Conservation (phyloP, 1,284 basidiomycete species). For the Moesziomyces aphidis region DNA sequence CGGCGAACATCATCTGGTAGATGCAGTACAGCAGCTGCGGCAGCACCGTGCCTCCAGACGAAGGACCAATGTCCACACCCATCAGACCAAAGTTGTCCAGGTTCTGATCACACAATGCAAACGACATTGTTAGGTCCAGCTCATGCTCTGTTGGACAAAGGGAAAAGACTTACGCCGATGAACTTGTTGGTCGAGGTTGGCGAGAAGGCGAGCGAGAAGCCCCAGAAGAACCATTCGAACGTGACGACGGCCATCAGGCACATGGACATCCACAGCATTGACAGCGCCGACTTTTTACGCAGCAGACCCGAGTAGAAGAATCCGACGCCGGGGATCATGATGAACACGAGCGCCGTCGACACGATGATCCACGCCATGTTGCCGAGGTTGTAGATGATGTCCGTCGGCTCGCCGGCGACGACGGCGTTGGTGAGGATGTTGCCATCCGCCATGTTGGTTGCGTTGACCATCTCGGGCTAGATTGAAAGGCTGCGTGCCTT, state of each 20-base stretch:
- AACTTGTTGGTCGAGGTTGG: slow-evolving; percentile 67
- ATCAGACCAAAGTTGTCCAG: slow-evolving; percentile 83
- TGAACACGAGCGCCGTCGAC: slow-evolving; percentile 76
- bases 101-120: slow-evolving; percentile 68
- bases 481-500: background rate
- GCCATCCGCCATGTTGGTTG: slow-evolving; percentile 34
- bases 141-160: background rate
- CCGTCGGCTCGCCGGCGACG: slow-evolving; percentile 15
- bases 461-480: slow-evolving; percentile 40
- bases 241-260: slow-evolving; percentile 80
- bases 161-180: slow-evolving; percentile 68
- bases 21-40: slow-evolving; percentile 87
- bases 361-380: slow-evolving; percentile 72
- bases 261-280: slow-evolving; percentile 89
- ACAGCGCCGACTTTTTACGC: slow-evolving; percentile 88
- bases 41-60: slow-evolving; percentile 70
- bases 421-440: slow-evolving; percentile 26
- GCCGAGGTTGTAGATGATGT: slow-evolving; percentile 69
- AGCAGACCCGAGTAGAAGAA: slow-evolving; percentile 88
- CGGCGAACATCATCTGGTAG: slow-evolving; percentile 89
- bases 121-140: background rate
- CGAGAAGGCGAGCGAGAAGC: slow-evolving; percentile 70
- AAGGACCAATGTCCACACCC: slow-evolving; percentile 80
- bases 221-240: slow-evolving; percentile 73
- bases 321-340: slow-evolving; percentile 80